Percentiles rank a stretch among this genome's conserved stretches.
Conservation (phyloP, 371 early-diverging fungal genomes). For the Mucor plumbeus region DNA sequence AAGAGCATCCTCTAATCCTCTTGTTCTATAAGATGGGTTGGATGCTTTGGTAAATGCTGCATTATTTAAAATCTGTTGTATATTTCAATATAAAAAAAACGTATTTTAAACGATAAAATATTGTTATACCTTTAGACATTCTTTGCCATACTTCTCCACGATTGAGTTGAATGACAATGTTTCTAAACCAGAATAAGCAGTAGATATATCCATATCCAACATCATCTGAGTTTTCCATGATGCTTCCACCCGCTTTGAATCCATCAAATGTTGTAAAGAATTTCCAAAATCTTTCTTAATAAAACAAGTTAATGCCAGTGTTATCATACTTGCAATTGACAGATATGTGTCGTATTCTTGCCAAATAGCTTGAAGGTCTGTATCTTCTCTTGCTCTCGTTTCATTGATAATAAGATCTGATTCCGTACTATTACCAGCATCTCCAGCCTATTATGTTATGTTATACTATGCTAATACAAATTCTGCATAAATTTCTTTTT, state of each 20-base stretch:
- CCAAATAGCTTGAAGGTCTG: conserved; percentile 24
- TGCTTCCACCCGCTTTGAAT: conserved; percentile 35
- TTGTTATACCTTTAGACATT: conserved; percentile 34
- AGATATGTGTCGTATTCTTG: conserved; percentile 32
- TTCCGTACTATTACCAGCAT: background rate
- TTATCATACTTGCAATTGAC: conserved; percentile 19
- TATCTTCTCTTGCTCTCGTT: conserved; percentile 18
- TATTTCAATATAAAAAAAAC: background rate
- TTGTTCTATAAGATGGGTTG: conserved; percentile 37
- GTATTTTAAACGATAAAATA: too few relatives aligned
- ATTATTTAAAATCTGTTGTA: conserved; percentile 30
- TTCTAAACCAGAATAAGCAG: conserved; percentile 26
- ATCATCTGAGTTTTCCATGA: conserved; percentile 41
- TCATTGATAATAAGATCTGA: conserved; percentile 13
- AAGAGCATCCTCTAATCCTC: conserved; percentile 49
- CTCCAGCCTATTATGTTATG: background rate
- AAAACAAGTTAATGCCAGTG: conserved; percentile 28
- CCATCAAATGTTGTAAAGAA: conserved; percentile 32
- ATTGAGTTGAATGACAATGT: conserved; percentile 28
- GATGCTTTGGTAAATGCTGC: conserved; percentile 37
- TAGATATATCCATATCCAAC: conserved; percentile 25
- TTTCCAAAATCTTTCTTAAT: conserved; percentile 17
- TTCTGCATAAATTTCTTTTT: background rate
- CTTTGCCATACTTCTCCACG: conserved; percentile 32
- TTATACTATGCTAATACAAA: background rate